Conservation (phyloP, 192 early-diverging fungal species). For the Coemansia sp. region DNA sequence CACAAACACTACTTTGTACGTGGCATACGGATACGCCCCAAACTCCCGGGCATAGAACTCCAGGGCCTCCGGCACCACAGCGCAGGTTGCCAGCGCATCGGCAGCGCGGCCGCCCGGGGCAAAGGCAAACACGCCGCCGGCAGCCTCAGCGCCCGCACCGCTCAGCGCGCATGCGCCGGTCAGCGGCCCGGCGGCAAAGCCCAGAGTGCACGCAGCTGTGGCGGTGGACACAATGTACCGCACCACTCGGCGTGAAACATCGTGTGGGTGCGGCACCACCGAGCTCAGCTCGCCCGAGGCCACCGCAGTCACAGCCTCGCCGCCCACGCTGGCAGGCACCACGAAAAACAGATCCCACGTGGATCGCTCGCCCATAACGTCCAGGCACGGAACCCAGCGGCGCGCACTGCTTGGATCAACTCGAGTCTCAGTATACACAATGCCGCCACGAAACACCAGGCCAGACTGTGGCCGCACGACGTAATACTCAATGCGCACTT, state of each 20-base stretch:
- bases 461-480: slow-evolving; percentile 33
- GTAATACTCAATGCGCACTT: slow-evolving; percentile 49
- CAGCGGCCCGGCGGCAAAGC: slow-evolving; percentile 73
- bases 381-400: slow-evolving; percentile 78
- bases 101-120: slow-evolving; percentile 56
- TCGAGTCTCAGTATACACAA: slow-evolving; percentile 67
- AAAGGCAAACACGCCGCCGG: slow-evolving; percentile 71
- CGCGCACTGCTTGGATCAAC: slow-evolving; percentile 67
- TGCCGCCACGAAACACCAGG: slow-evolving; percentile 25
- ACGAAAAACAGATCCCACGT: slow-evolving; percentile 82
- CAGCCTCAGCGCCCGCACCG: slow-evolving; percentile 37
- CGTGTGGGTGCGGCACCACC: slow-evolving; percentile 62
- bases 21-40: slow-evolving; percentile 82
- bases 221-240: slow-evolving; percentile 69
- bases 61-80: slow-evolving; percentile 63
- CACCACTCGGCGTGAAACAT: slow-evolving; percentile 61
- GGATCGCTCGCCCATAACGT: slow-evolving; percentile 61
- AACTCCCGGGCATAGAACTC: slow-evolving; percentile 86
- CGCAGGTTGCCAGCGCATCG: slow-evolving; percentile 65
- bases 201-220: slow-evolving; percentile 69
- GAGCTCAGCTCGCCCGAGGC: slow-evolving; percentile 72
- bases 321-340: slow-evolving; percentile 55
- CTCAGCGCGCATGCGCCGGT: slow-evolving; percentile 38
- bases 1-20: slow-evolving; percentile 87
- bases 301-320: slow-evolving; percentile 40